Evolutionary conservation across 2,329 filamentous ascomycete genomes (phyloP).

Genomic region (Cadophora malorum): DNA sequence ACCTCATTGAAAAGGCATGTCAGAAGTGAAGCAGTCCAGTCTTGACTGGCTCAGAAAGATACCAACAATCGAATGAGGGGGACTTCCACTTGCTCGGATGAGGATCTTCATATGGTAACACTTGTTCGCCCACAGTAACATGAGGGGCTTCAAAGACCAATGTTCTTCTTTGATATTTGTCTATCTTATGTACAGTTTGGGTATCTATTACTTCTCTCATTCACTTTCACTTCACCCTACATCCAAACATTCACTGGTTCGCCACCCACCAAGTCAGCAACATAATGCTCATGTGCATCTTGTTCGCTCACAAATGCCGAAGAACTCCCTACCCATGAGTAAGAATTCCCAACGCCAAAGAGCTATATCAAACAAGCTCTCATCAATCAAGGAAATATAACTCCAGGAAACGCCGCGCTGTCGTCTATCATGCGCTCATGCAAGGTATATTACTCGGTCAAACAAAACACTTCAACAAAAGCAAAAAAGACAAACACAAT

Average conservation of each 20-base stretch:
- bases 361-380: not conserved
- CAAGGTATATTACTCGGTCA: constrained; percentile 2
- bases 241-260: too few relatives aligned
- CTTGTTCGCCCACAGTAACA: too few relatives aligned
- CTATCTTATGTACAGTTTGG: not conserved
- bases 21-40: too few relatives aligned
- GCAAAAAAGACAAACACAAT: not conserved
- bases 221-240: not conserved
- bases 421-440: constrained; percentile 37
- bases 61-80: too few relatives aligned
- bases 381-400: not conserved
- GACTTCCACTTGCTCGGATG: too few relatives aligned
- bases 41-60: too few relatives aligned
- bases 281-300: not conserved
- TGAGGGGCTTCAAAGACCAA: constrained; percentile 1
- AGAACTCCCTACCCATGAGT: too few relatives aligned
- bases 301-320: not conserved
- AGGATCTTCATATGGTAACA: too few relatives aligned
- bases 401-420: constrained; percentile 35
- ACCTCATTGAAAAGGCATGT: too few relatives aligned
- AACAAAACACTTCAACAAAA: too few relatives aligned
- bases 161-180: constrained; percentile 1
- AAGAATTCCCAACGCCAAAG: too few relatives aligned
- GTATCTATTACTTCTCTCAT: constrained; percentile 2
- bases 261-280: not conserved